A percentile compares a stretch with the other conserved stretches of the same genome.
These are phyloP conservation scores for Tausonia pullulans DNA, from an alignment of 1,284 basidiomycete genomes.

Conservation along the genomic window DNA sequence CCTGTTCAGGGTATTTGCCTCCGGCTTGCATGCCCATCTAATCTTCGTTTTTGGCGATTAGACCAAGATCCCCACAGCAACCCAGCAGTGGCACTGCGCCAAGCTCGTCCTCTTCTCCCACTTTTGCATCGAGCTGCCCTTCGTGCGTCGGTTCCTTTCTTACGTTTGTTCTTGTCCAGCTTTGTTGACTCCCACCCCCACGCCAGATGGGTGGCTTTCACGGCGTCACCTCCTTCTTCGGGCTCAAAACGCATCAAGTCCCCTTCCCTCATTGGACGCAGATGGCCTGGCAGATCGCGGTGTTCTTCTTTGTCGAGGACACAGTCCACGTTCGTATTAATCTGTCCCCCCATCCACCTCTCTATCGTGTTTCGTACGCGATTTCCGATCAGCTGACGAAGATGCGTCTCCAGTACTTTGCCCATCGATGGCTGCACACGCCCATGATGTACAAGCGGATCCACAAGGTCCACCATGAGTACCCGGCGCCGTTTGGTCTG, in stretches of 20 bases:
- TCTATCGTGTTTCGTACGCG: no score
- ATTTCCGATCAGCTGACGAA: slow-evolving; percentile 29
- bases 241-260: slow-evolving; percentile 83
- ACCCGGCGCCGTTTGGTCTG: slow-evolving; percentile 93
- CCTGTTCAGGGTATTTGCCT: neutral
- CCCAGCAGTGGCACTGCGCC: slow-evolving; percentile 91
- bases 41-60: slow-evolving; percentile 18
- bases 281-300: slow-evolving; percentile 66
- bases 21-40: neutral
- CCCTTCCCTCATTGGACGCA: slow-evolving; percentile 67
- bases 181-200: neutral
- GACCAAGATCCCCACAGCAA: slow-evolving; percentile 60
- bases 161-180: neutral
- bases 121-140: slow-evolving; percentile 88
- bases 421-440: slow-evolving; percentile 74
- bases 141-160: slow-evolving; percentile 40
- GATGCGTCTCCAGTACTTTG: slow-evolving; percentile 30
- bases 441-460: slow-evolving; percentile 57
- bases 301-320: slow-evolving; percentile 96
- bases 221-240: slow-evolving; percentile 76
- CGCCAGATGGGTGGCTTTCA: slow-evolving; percentile 89
- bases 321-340: slow-evolving; percentile 49
- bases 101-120: slow-evolving; percentile 90
- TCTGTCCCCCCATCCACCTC: no score
- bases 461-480: slow-evolving; percentile 97